phyloP scores from a whole-genome alignment of 2,329 filamentous ascomycete species.

The Verticillium zaregamsianum region DNA sequence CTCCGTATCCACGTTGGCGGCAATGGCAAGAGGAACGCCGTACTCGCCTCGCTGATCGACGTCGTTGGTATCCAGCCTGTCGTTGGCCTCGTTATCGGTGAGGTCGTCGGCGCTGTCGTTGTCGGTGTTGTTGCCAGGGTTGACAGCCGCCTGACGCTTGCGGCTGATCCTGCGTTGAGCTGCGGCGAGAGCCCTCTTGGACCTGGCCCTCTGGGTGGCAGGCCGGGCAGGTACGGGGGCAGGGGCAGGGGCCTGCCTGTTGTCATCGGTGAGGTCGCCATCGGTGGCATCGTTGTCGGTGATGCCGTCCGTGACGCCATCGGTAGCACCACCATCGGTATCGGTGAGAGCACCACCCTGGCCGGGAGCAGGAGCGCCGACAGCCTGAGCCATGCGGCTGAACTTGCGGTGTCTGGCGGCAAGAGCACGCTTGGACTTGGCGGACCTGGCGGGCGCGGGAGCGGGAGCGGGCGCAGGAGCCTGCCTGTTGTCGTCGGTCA shows the following conservation, averaged over 20 bases:
- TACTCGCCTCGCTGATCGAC: neutral
- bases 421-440: neutral
- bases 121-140: neutral
- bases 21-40: neutral
- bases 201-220: neutral
- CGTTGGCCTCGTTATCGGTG: neutral
- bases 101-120: neutral
- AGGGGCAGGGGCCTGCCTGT: neutral
- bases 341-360: conserved; percentile 9
- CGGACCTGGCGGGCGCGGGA: neutral
- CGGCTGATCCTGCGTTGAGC: neutral
- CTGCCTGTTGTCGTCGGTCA: neutral
- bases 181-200: neutral
- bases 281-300: neutral
- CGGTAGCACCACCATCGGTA: conserved; percentile 12
- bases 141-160: neutral
- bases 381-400: neutral
- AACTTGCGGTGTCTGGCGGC: neutral
- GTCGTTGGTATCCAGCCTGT: neutral
- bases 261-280: neutral
- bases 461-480: neutral
- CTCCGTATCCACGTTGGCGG: neutral
- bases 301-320: neutral
- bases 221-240: neutral
- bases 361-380: conserved; percentile 4